Evolutionary conservation across 2,329 filamentous ascomycete species (phyloP), one percentile per base, ranked within the genome.

Genomic region (Fusarium stilboides): DNA sequence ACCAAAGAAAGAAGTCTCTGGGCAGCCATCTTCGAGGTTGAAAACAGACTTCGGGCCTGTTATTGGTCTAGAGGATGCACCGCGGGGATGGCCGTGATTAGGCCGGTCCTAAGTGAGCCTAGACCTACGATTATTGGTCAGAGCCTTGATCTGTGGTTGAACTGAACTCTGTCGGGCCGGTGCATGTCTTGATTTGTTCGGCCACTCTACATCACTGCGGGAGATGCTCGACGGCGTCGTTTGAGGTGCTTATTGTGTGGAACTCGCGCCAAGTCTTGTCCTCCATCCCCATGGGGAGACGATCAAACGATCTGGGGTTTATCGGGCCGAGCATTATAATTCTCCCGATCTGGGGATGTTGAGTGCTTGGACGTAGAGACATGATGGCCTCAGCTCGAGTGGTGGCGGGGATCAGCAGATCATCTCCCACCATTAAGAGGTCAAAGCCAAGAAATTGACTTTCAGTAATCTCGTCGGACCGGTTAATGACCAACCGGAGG

Each of bases 261-360:
- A 39, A 26, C 26, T 12, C 8, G 15, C 15, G 15, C 15, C 10
- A 7, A 26, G 9, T 31, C 28, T 22, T 19, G 12, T 19, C 3
- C 31, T 28, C 28, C 19, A n/a, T 51, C 65, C 65, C 65, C 65
- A 40, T 64, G 65, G 65, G 64, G 57, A 51, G 22, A 37, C 14
- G 22, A 42, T 39, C 20, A 33, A 58, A 7, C n/a, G 22, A 62
- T 63, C 65, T 55, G 65, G 65, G 59, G 65, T 49, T 43, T 33
- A 43, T 63, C 52, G 66, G 66, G 4, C 65, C 66, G 64, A 69
- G 49, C 22, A 24, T 31, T n/a, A 17, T 15, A 8, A 26, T 14
- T 12, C 14, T 10, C 5, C 15, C 10, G 8, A 12, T 28, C 14
- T 15, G 22, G 14, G 40, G 14, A 43, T 14, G 26, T 46, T 10